Evolutionary conservation across 495 filamentous ascomycete genomes (phyloP).

Genomic region (Penicillium pulvis): DNA sequence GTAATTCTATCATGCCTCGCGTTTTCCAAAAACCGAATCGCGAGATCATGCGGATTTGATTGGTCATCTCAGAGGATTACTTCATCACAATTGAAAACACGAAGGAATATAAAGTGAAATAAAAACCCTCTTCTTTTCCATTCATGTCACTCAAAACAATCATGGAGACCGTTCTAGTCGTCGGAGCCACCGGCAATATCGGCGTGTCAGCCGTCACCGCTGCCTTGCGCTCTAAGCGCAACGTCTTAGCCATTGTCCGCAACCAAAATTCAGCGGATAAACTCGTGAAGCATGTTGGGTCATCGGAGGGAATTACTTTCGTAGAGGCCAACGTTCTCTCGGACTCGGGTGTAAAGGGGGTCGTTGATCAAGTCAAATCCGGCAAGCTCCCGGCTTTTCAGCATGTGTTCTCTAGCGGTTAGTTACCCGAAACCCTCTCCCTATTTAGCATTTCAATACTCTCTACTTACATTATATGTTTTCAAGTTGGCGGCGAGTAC

Average conservation of each 20-base stretch:
- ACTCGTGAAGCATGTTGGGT: slow-evolving; percentile 36
- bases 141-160: neutral
- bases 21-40: neutral
- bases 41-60: neutral
- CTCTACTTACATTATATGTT: neutral
- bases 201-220: slow-evolving; percentile 37
- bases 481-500: slow-evolving; percentile 35
- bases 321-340: slow-evolving; percentile 37
- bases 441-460: too few species aligned
- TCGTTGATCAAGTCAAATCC: slow-evolving; percentile 38
- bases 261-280: slow-evolving; percentile 40
- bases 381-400: slow-evolving; percentile 44
- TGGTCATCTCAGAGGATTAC: neutral
- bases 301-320: slow-evolving; percentile 34
- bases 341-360: slow-evolving; percentile 33
- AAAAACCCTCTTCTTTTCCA: neutral
- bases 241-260: slow-evolving; percentile 45
- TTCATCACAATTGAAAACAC: neutral
- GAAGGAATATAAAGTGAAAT: neutral
- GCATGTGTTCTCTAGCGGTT: slow-evolving; percentile 41
- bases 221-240: slow-evolving; percentile 29
- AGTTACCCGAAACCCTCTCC: slow-evolving; percentile 3
- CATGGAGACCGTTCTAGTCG: slow-evolving; percentile 38
- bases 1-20: neutral
- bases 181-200: slow-evolving; percentile 48